Evolutionary conservation across 805 yeast species (phyloP), one percentile per base, ranked within the genome.

Genomic region (Saturnispora silvae): DNA sequence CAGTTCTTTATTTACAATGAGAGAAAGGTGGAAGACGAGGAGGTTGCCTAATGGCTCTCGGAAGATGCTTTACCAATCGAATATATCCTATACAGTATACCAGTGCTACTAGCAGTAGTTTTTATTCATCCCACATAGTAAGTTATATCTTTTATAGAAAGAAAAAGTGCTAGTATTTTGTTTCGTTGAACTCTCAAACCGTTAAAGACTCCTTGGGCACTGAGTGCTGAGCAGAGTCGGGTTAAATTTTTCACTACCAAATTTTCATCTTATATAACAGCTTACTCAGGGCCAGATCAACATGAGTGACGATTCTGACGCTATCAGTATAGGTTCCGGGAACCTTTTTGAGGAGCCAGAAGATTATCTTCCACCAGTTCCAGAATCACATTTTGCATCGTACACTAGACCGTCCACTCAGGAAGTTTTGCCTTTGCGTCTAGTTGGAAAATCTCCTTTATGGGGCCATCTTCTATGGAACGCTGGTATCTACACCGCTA

Each of bases 391-490:
- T 49, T 81, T 71, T 53, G 87, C 43, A 11, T 59, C 63, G 11
- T 85, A 83, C 51, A 66, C 69, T 28, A 73, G 89, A 16, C 30
- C 33, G 16, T 29, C 26, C 7, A 34, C 40, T 16, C 17, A 27
- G 3, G 58, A 57, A 15, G 45, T 45, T 32, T 43, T 87, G 28
- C 61, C 67, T 18, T 58, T 92, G 24, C 70, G 85, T 50, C 65
- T 92, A 26, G 94, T 92, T 14, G 98, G 97, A 1, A 68, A 75
- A 42, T 84, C 95, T 13, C 98, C 98, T 32, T 62, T 92, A 35
- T 92, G 97, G 97, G 98, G 97, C 3, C 98, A 92, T 63, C 58
- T 87, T 28, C 64, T 92, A 20, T 92, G 98, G 98, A 92, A 92
- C 54, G 97, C 98, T 1, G 96, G 96, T 16, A 76, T 77, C 27